Evolutionary conservation across 2,329 filamentous ascomycete genomes (phyloP).

Genomic region (Aspergillus neoniger): DNA sequence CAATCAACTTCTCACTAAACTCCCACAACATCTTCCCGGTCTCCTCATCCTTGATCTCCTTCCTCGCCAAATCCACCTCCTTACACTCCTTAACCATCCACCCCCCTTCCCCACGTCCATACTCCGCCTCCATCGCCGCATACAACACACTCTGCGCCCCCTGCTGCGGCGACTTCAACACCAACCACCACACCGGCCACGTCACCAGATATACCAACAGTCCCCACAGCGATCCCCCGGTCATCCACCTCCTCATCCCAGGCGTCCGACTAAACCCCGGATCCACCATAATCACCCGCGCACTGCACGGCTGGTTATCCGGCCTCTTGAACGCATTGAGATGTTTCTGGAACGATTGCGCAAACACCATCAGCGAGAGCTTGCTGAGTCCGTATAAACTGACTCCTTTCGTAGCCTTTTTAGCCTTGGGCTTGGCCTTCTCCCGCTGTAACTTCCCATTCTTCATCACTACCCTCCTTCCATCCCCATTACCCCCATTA

Average conservation of each 20-base stretch:
- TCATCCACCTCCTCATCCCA: conserved; percentile 83
- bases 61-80: conserved; percentile 69
- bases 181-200: conserved; percentile 81
- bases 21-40: conserved; percentile 87
- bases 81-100: conserved; percentile 86
- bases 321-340: conserved; percentile 80
- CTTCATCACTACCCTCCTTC: neutral
- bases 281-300: conserved; percentile 82
- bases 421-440: conserved; percentile 2
- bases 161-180: conserved; percentile 80
- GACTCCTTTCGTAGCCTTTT: conserved; percentile 17
- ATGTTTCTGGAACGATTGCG: conserved; percentile 88
- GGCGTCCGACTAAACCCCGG: conserved; percentile 83
- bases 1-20: conserved; percentile 80
- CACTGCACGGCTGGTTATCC: conserved; percentile 78
- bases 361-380: conserved; percentile 85
- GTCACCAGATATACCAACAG: conserved; percentile 73
- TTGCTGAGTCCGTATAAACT: conserved; percentile 64
- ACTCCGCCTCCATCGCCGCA: conserved; percentile 77
- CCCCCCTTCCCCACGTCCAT: conserved; percentile 66
- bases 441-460: conserved; percentile 30
- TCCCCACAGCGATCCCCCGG: conserved; percentile 78
- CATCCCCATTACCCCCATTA: neutral
- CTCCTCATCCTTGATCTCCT: conserved; percentile 75
- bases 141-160: conserved; percentile 85